A percentile compares a stretch with the other conserved stretches of the same genome.
These are phyloP conservation scores for Chrysanthemum lavandulifolium DNA, from an alignment of 129 eudicot species.

Conservation along the genomic window DNA sequence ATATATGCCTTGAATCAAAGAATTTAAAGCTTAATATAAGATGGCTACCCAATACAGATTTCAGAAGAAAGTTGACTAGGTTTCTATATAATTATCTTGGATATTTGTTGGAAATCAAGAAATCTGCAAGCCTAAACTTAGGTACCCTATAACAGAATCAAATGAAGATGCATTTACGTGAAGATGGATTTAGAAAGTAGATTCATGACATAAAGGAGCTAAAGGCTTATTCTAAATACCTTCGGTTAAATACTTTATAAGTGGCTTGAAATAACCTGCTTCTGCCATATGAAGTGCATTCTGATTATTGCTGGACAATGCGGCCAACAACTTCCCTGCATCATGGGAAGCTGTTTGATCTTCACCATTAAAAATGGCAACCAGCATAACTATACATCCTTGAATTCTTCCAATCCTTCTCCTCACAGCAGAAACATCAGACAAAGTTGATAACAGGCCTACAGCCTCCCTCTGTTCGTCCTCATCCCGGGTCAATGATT, in stretches of 20 bases:
- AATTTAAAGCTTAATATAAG: no score
- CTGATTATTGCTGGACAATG: slow-evolving; percentile 75
- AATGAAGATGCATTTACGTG: no score
- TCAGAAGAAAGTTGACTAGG: no score
- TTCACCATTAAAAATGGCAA: slow-evolving; percentile 67
- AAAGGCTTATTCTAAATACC: slow-evolving; percentile 42
- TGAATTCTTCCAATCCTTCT: slow-evolving; percentile 81
- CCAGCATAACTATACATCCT: slow-evolving; percentile 91
- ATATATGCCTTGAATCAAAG: no score
- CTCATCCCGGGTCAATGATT: slow-evolving; percentile 65
- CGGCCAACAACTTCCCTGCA: slow-evolving; percentile 62
- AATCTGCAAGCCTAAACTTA: no score
- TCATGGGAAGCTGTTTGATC: slow-evolving; percentile 67
- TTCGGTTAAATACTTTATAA: slow-evolving; percentile 66
- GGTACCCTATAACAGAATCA: neutral
- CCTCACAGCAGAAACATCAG: slow-evolving; percentile 51
- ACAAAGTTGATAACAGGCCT: slow-evolving; percentile 57
- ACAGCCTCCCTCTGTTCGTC: slow-evolving; percentile 89
- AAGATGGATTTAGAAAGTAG: neutral
- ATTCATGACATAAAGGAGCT: neutral
- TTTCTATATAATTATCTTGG: no score
- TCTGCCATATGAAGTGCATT: slow-evolving; percentile 97
- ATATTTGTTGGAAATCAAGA: no score
- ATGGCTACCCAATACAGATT: no score
- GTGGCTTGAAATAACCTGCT: slow-evolving; percentile 88